Base-by-base conservation (phyloP, 2,329 filamentous ascomycete genomes). In the Pseudocercospora musae region DNA sequence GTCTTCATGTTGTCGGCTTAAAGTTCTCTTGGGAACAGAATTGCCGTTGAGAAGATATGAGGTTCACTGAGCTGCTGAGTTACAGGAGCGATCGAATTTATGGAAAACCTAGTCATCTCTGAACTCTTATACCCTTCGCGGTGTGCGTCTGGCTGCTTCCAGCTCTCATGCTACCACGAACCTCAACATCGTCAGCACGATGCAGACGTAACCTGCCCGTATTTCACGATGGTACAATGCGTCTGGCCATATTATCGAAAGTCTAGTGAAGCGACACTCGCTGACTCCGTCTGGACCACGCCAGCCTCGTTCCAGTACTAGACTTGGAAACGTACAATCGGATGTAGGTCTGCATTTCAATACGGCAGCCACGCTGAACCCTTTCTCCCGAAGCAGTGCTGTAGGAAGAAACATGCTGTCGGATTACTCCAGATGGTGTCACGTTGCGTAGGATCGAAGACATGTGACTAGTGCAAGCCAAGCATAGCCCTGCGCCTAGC, bases 1-100 rank as follows among this genome's bases (percentile, higher is more conserved):
- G 59, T 33, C 63, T 68, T 68, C 66, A 68, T 68, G 18, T 27
- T 66, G 50, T 20, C 27, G 40, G 40, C n/a, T 9, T 9, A 20
- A 49, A 6, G 52, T 15, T 40, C 27, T 18, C 23, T 48, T 18
- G n/a, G 37, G 31, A 53, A 11, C n/a, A 15, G 10, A 46, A 49
- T 13, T 9, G 11, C 9, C 59, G 46, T 31, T 31, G 37, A 40
- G 50, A 21, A 55, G 48, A 31, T 48, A 23, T 25, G 31, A 44
- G 20, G 44, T 31, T 42, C n/a, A 18, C 48, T 37, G 53, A 20
- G 25, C 58, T 56, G 52, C 53, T 37, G 44, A 37, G 27, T 25
- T 62, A n/a, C 18, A 20, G 40, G n/a, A 49, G 29, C 21, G 48
- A n/a, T 46, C 9, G 27, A 29, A 8, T 2, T 2, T 7, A 29